Conservation (phyloP, 78 protist genomes). For the Salpingoeca rosetta region DNA sequence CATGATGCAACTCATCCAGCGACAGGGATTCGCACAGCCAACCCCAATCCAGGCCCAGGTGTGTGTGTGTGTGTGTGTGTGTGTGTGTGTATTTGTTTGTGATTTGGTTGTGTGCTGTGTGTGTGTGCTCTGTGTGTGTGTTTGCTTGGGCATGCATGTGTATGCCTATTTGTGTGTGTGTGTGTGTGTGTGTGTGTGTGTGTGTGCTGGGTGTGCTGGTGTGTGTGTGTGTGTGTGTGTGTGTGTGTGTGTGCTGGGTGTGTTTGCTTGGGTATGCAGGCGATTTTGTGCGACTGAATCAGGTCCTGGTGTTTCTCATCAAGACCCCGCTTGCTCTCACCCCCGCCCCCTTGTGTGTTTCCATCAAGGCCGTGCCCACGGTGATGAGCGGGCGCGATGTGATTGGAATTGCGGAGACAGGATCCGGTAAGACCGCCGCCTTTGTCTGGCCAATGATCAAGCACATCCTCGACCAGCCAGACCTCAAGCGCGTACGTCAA, state of each 20-base stretch:
- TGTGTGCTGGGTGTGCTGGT: too few relatives aligned
- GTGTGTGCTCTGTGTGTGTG: too few relatives aligned
- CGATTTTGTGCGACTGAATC: not conserved
- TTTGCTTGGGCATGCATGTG: too few relatives aligned
- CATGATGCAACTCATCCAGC: not conserved
- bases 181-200: not conserved
- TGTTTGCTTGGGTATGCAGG: not conserved
- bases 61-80: not conserved
- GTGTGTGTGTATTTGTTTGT: too few relatives aligned
- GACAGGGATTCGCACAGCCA: conserved; percentile 59
- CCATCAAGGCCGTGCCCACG: conserved; percentile 78
- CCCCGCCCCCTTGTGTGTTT: too few relatives aligned
- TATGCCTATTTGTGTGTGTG: too few relatives aligned
- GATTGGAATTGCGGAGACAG: conserved; percentile 67
- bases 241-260: too few relatives aligned
- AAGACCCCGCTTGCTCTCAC: too few relatives aligned
- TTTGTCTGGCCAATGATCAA: conserved; percentile 92
- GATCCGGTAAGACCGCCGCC: conserved; percentile 92
- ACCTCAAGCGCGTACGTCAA: not conserved
- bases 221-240: not conserved
- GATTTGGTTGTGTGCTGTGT: too few relatives aligned
- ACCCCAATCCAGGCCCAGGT: conserved; percentile 81
- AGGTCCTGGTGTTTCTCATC: not conserved
- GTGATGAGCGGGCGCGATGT: conserved; percentile 85
- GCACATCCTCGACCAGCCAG: conserved; percentile 77